These are phyloP conservation scores for Gregarina niphandrodes DNA, from an alignment of 169 alveolate species.

Conservation along the genomic window DNA sequence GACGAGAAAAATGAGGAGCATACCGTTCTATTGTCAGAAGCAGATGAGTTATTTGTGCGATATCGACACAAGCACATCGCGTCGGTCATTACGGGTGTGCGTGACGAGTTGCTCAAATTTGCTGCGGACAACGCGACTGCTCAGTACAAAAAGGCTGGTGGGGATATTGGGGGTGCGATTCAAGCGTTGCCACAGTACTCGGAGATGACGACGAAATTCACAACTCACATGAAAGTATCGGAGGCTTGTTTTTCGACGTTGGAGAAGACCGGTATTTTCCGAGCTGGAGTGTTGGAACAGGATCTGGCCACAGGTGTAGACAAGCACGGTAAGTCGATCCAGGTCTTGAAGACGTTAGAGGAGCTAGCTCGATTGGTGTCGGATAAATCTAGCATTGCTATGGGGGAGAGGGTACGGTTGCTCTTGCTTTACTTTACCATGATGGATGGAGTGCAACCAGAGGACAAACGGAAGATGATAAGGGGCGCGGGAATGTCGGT, in stretches of 20 bases:
- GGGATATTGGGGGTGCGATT: slow-evolving; percentile 9
- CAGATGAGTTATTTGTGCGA: too few relatives aligned
- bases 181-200: slow-evolving; percentile 18
- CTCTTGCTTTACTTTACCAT: slow-evolving; percentile 9
- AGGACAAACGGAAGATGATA: slow-evolving; percentile 4
- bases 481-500: too few relatives aligned
- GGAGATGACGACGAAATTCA: slow-evolving; percentile 14
- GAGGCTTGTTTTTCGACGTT: slow-evolving; percentile 12
- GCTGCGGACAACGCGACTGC: slow-evolving; percentile 10
- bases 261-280: slow-evolving; percentile 5
- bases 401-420: slow-evolving; percentile 13
- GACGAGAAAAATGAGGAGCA: not conserved
- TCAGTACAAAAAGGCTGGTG: not conserved
- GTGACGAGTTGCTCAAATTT: slow-evolving; percentile 10
- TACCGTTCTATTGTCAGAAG: too few relatives aligned
- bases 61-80: slow-evolving; percentile 15
- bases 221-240: slow-evolving; percentile 8
- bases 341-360: slow-evolving; percentile 6
- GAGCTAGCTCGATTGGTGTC: slow-evolving; percentile 3
- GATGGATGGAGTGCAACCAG: slow-evolving; percentile 5
- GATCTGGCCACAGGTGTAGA: slow-evolving; percentile 12
- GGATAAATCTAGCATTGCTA: too few relatives aligned
- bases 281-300: slow-evolving; percentile 14
- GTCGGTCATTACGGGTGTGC: slow-evolving; percentile 8
- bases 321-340: slow-evolving; percentile 12